These are phyloP conservation scores for Oryza brachyantha DNA, from an alignment of 176 grass and related monocot species.

Conservation along the genomic window DNA sequence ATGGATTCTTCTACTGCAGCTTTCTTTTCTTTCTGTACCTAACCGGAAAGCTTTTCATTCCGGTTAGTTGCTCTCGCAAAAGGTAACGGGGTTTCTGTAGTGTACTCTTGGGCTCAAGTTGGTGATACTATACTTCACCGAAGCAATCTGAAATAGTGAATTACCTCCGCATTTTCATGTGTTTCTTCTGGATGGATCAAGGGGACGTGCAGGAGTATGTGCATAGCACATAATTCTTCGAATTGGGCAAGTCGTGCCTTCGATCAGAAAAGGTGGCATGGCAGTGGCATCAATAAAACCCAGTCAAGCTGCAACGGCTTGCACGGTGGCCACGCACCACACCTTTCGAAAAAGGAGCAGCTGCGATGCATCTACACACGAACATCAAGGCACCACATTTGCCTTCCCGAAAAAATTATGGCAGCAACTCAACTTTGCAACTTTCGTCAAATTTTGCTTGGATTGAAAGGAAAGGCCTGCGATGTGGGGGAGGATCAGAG, in stretches of 20 bases:
- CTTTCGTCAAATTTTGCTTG: slow-evolving; percentile 46
- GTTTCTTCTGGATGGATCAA: neutral
- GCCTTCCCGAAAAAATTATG: slow-evolving; percentile 4
- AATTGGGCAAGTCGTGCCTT: neutral
- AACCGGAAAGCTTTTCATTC: neutral
- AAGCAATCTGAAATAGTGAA: neutral
- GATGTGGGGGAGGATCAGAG: slow-evolving; percentile 9
- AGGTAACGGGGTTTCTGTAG: neutral
- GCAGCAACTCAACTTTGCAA: neutral
- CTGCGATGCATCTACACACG: neutral
- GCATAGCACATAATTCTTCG: neutral
- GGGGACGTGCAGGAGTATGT: neutral
- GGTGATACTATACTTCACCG: neutral
- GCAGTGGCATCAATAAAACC: neutral
- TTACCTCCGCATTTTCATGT: neutral
- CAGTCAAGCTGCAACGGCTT: neutral
- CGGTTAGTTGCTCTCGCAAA: neutral
- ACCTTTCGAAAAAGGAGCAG: neutral
- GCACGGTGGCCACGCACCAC: neutral
- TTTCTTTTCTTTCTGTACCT: neutral
- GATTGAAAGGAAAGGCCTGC: slow-evolving; percentile 50
- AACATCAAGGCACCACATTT: slow-evolving; percentile 19
- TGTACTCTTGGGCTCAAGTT: neutral
- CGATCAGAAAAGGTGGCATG: neutral
- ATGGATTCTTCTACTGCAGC: neutral